These are phyloP conservation scores for Arachis stenosperma DNA, from an alignment of 306 rosid genomes.

Conservation along the genomic window DNA sequence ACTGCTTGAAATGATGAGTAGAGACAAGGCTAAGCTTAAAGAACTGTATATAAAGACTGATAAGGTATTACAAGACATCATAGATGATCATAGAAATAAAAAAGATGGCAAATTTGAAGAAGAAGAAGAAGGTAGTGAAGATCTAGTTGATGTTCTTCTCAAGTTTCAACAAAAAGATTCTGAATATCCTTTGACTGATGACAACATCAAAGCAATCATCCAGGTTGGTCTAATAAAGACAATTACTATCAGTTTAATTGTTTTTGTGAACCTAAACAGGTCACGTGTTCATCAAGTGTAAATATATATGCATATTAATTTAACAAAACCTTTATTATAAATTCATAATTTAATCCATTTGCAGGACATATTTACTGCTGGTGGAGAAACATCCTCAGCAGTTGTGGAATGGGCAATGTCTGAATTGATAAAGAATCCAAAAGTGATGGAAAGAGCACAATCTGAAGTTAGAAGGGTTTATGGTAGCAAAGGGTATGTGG, in stretches of 20 bases:
- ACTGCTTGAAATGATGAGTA: constrained; percentile 11
- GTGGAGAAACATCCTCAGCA: constrained; percentile 46
- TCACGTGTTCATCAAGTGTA: no score
- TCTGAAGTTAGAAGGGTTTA: constrained; percentile 44
- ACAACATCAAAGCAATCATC: constrained; percentile 40
- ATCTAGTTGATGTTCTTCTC: constrained; percentile 43
- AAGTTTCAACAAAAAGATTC: constrained; percentile 22
- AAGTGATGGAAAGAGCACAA: constrained; percentile 46
- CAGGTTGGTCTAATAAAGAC: constrained; percentile 16
- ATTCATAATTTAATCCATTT: not conserved
- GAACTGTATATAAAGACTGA: constrained; percentile 12
- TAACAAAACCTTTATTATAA: no score
- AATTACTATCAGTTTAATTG: no score
- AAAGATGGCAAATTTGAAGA: not conserved
- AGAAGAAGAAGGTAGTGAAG: not conserved
- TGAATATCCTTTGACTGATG: not conserved
- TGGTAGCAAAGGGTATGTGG: constrained; percentile 33
- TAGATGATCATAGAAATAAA: constrained; percentile 23
- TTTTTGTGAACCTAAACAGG: no score
- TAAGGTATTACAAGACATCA: constrained; percentile 31
- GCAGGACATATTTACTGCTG: constrained; percentile 49
- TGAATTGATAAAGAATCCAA: constrained; percentile 51
- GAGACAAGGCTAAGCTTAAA: not conserved
- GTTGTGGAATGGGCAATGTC: constrained; percentile 53
- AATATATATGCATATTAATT: no score